Conservation (phyloP, 1,284 basidiomycete species). For the Filobasidium uniguttulatum region DNA sequence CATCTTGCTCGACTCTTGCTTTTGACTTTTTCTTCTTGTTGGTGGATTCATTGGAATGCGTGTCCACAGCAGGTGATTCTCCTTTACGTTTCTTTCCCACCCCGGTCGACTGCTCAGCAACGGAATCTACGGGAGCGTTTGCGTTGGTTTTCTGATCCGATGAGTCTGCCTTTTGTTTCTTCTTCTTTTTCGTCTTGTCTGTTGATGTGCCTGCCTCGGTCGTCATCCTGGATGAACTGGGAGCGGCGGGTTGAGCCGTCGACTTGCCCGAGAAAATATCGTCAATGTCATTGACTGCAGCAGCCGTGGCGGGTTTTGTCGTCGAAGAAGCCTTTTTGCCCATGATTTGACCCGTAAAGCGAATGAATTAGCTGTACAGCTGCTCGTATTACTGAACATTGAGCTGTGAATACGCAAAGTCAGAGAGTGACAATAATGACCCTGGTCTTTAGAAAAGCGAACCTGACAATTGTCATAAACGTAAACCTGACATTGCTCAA, state of each 20-base stretch:
- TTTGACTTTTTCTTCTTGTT: neutral
- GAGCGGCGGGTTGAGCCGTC: neutral
- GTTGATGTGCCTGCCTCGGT: neutral
- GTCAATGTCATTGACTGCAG: constrained; percentile 21
- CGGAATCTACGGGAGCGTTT: too few relatives aligned
- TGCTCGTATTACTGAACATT: neutral
- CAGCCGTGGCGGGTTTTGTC: neutral
- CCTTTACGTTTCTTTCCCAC: constrained; percentile 1
- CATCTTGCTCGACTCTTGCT: neutral
- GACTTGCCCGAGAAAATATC: constrained; percentile 28
- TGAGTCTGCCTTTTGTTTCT: neutral
- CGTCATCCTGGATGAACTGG: neutral
- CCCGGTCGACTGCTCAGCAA: too few relatives aligned
- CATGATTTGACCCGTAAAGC: neutral
- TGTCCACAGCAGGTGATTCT: neutral
- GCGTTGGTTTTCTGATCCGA: too few relatives aligned
- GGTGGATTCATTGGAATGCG: neutral
- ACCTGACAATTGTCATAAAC: neutral
- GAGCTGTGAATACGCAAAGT: neutral
- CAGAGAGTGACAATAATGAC: too few relatives aligned
- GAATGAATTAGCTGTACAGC: neutral
- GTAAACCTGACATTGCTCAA: too few relatives aligned
- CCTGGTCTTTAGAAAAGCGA: neutral
- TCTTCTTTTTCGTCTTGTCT: constrained; percentile 3
- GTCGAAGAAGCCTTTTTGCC: constrained; percentile 3